A percentile compares a stretch with the other conserved stretches of the same genome.
These are phyloP conservation scores for Entomortierella lignicola DNA, from an alignment of 192 early-diverging fungal species.

Conservation along the genomic window DNA sequence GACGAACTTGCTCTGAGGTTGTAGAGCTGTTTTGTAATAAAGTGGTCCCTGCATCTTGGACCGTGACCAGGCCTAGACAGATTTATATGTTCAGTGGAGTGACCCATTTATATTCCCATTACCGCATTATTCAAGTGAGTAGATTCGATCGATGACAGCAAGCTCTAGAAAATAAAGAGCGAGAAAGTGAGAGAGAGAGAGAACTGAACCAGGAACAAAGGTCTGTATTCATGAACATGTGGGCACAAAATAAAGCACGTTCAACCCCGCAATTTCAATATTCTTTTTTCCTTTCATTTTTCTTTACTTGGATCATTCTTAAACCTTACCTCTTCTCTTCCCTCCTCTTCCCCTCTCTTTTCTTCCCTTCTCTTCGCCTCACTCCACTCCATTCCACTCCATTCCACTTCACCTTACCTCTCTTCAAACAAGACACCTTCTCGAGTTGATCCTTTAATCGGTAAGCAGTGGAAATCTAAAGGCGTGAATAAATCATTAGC, in stretches of 20 bases:
- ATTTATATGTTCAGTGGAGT: no score
- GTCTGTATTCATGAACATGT: no score
- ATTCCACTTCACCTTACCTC: not conserved
- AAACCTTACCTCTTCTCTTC: not conserved
- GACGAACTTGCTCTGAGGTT: no score
- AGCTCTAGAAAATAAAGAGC: no score
- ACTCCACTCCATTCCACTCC: not conserved
- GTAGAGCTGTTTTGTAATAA: no score
- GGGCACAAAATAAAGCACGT: no score
- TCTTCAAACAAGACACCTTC: not conserved
- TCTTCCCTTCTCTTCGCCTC: constrained; percentile 3
- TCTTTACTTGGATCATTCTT: not conserved
- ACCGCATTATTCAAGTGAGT: no score
- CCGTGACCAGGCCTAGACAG: no score
- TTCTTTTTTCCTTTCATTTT: not conserved
- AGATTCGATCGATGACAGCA: no score
- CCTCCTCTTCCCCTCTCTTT: not conserved
- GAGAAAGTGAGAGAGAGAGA: not conserved
- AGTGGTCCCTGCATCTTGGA: no score
- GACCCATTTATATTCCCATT: no score
- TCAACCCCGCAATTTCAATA: not conserved
- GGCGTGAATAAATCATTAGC: not conserved
- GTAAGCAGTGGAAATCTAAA: not conserved
- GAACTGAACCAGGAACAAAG: not conserved
- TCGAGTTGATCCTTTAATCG: not conserved